Evolutionary conservation across 1,284 basidiomycete species (phyloP).

Genomic region (Filobasidium uniguttulatum): DNA sequence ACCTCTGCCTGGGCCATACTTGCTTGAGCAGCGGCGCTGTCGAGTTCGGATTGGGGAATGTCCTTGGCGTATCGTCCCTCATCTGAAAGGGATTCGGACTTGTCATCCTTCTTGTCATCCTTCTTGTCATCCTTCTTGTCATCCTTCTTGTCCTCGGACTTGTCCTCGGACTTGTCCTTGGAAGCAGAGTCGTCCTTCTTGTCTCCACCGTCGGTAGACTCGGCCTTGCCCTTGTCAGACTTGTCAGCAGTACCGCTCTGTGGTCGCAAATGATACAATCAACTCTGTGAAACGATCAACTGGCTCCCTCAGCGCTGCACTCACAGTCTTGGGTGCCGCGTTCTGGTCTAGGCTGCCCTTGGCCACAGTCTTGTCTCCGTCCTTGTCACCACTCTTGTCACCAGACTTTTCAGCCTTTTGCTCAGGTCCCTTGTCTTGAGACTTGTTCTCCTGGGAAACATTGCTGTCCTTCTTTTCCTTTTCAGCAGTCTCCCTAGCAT

Average conservation of each 20-base stretch:
- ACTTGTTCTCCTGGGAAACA: not conserved
- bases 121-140: too few species aligned
- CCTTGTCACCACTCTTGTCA: too few species aligned
- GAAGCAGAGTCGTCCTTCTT: conserved; percentile 5
- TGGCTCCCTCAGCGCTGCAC: too few species aligned
- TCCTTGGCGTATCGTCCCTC: conserved; percentile 1
- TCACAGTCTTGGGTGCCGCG: too few species aligned
- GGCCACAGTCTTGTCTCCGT: too few species aligned
- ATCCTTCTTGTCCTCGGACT: conserved; percentile 7
- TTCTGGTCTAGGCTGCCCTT: too few species aligned
- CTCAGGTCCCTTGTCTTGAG: too few species aligned
- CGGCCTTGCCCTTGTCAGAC: conserved; percentile 5
- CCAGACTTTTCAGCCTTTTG: too few species aligned
- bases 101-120: conserved; percentile 12
- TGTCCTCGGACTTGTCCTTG: too few species aligned
- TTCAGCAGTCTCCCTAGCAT: conserved; percentile 11
- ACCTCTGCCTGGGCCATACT: not conserved
- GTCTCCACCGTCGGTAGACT: conserved; percentile 1
- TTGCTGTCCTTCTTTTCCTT: conserved; percentile 16
- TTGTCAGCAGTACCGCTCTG: conserved; percentile 10
- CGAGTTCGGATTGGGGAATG: not conserved
- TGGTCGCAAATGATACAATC: too few species aligned
- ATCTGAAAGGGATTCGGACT: conserved; percentile 5
- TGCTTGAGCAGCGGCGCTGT: not conserved
- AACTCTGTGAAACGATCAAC: too few species aligned